A percentile compares a stretch with the other conserved stretches of the same genome.
phyloP scores from a whole-genome alignment of 805 yeast species.

The Candida hungchunana region DNA sequence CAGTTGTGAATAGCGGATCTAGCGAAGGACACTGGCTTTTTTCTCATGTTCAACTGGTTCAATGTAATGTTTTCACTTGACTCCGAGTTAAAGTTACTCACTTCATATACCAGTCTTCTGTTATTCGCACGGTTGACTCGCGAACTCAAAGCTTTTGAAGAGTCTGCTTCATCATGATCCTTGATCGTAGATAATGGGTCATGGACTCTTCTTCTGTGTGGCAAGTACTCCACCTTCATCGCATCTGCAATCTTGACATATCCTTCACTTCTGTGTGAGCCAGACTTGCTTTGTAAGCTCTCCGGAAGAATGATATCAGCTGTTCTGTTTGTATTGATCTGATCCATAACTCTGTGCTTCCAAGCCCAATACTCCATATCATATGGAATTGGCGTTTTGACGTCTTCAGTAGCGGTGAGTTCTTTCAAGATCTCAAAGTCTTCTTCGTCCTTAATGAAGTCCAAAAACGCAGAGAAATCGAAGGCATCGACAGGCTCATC shows the following conservation, averaged over 20 bases:
- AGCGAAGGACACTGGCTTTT: slow-evolving; percentile 94
- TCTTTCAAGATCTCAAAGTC: no score
- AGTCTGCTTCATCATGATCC: slow-evolving; percentile 50
- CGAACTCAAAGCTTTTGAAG: slow-evolving; percentile 55
- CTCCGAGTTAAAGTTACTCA: slow-evolving; percentile 78
- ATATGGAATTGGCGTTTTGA: slow-evolving; percentile 13
- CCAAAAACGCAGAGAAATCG: slow-evolving; percentile 49
- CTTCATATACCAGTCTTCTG: slow-evolving; percentile 85
- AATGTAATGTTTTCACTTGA: slow-evolving; percentile 68
- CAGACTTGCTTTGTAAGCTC: slow-evolving; percentile 40
- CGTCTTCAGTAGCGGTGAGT: no score
- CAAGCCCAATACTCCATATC: slow-evolving; percentile 58
- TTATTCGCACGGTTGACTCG: slow-evolving; percentile 83
- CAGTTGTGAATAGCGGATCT: slow-evolving; percentile 96
- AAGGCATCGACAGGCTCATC: slow-evolving; percentile 29
- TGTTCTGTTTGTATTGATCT: slow-evolving; percentile 10
- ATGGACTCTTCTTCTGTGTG: slow-evolving; percentile 70
- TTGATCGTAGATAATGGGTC: slow-evolving; percentile 73
- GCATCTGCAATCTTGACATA: slow-evolving; percentile 68
- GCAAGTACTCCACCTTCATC: slow-evolving; percentile 69
- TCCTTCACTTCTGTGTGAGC: slow-evolving; percentile 71
- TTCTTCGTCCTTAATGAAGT: slow-evolving; percentile 65
- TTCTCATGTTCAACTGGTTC: slow-evolving; percentile 84
- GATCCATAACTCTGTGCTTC: slow-evolving; percentile 40
- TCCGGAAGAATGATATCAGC: slow-evolving; percentile 15